A percentile compares a stretch with the other conserved stretches of the same genome.
Evolutionary conservation across 139 green algal species (phyloP).

Genomic region (Diplosphaera chodatii): DNA sequence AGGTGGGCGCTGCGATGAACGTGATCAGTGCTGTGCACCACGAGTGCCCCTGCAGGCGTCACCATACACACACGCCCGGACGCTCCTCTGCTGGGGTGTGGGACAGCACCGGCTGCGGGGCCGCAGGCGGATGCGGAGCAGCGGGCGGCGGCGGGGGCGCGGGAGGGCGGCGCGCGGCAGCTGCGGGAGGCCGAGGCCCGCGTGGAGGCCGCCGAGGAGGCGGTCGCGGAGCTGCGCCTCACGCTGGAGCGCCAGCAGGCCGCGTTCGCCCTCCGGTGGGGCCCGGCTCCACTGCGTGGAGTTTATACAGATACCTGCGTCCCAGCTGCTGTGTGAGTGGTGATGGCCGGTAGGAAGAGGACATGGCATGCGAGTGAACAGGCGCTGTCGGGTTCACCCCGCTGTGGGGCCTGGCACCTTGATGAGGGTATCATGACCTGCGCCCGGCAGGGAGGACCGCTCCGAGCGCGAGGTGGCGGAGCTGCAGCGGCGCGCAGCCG

Average conservation of each 20-base stretch:
- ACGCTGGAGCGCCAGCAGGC: slow-evolving; percentile 32
- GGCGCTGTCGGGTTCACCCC: too few relatives aligned
- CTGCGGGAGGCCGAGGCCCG: slow-evolving; percentile 54
- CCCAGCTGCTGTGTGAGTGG: too few relatives aligned
- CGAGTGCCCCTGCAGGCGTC: too few relatives aligned
- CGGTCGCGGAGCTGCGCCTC: slow-evolving; percentile 19
- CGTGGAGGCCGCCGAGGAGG: slow-evolving; percentile 53
- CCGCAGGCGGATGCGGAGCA: slow-evolving; percentile 55
- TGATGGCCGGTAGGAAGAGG: too few relatives aligned
- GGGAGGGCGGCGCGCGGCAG: slow-evolving; percentile 35
- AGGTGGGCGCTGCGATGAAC: slow-evolving; percentile 38
- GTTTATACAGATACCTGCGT: too few relatives aligned
- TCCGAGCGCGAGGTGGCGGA: slow-evolving; percentile 51
- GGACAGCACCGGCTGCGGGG: not conserved
- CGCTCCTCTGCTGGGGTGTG: too few relatives aligned
- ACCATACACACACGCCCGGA: too few relatives aligned
- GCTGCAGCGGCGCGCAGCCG: slow-evolving; percentile 62
- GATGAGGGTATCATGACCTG: too few relatives aligned
- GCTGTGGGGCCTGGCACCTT: too few relatives aligned
- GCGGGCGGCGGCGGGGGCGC: slow-evolving; percentile 37
- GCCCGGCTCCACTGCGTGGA: too few relatives aligned
- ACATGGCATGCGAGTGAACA: too few relatives aligned
- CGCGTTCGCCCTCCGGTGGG: slow-evolving; percentile 3
- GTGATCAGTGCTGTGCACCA: too few relatives aligned
- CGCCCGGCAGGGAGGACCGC: slow-evolving; percentile 33